Conservation (phyloP, 371 early-diverging fungal species). For the Lichtheimia ramosa region DNA sequence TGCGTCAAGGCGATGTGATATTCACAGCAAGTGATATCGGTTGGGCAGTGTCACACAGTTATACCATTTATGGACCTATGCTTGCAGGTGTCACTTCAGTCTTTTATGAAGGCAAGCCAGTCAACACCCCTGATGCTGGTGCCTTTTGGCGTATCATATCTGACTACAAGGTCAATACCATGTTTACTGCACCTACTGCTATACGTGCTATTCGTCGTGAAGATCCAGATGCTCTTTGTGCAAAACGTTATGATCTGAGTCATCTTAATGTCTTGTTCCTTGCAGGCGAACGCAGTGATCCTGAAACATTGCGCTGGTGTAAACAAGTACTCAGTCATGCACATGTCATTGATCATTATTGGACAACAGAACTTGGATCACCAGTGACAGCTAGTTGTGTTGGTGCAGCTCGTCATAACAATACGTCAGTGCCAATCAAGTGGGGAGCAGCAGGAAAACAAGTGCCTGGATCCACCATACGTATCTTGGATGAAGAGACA, state of each 20-base stretch:
- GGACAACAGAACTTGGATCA: constrained; percentile 87
- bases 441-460: constrained; percentile 73
- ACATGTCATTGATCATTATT: constrained; percentile 83
- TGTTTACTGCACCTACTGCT: constrained; percentile 95
- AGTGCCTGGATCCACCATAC: constrained; percentile 76
- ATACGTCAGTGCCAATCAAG: constrained; percentile 19
- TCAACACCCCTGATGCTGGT: constrained; percentile 80
- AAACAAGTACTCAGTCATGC: constrained; percentile 53
- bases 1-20: constrained; percentile 70
- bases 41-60: constrained; percentile 94
- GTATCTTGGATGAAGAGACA: constrained; percentile 57
- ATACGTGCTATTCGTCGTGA: constrained; percentile 83
- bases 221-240: constrained; percentile 64
- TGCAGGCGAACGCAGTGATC: constrained; percentile 91
- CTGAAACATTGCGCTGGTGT: constrained; percentile 76
- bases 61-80: constrained; percentile 91
- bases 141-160: constrained; percentile 80
- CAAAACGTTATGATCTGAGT: constrained; percentile 61
- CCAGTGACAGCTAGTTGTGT: constrained; percentile 76
- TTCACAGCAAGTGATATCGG: constrained; percentile 91
- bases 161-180: constrained; percentile 76
- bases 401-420: constrained; percentile 45
- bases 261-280: constrained; percentile 72
- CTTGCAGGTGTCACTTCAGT: constrained; percentile 84
- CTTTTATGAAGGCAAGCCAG: constrained; percentile 89